phyloP scores from a whole-genome alignment of 257 asterid species.

The Scutellaria baicalensis region DNA sequence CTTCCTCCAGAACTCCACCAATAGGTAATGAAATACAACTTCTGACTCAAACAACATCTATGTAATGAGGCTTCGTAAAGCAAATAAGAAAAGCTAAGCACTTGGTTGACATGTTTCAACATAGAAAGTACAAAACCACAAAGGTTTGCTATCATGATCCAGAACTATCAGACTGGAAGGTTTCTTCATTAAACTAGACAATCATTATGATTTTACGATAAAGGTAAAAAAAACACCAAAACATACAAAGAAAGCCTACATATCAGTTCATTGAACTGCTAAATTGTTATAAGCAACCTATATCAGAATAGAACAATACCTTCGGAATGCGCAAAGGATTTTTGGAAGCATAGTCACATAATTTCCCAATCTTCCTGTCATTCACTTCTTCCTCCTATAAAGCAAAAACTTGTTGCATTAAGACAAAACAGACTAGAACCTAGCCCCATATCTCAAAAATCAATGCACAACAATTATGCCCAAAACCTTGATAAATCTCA shows the following conservation, averaged over 20 bases:
- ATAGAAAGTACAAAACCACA: too few species aligned
- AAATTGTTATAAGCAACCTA: background rate
- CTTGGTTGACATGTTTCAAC: too few species aligned
- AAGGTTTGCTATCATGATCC: too few species aligned
- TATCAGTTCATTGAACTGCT: background rate
- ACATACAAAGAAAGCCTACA: background rate
- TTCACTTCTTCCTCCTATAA: constrained; percentile 85
- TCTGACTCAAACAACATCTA: background rate
- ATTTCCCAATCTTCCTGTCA: constrained; percentile 86
- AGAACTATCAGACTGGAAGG: background rate
- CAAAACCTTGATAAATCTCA: background rate
- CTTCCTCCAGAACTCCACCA: background rate
- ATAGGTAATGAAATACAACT: background rate
- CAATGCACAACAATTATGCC: background rate
- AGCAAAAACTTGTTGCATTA: background rate
- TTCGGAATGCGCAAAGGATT: constrained; percentile 97
- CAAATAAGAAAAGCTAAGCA: too few species aligned
- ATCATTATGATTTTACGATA: background rate
- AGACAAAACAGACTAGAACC: too few species aligned
- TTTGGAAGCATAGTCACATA: constrained; percentile 90
- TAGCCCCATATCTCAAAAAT: too few species aligned
- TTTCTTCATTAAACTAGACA: background rate
- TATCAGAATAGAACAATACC: constrained; percentile 30
- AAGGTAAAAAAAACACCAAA: background rate
- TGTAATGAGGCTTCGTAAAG: too few species aligned